Conservation (phyloP, 2,329 filamentous ascomycete genomes). For the Epicoccum sorghinum region DNA sequence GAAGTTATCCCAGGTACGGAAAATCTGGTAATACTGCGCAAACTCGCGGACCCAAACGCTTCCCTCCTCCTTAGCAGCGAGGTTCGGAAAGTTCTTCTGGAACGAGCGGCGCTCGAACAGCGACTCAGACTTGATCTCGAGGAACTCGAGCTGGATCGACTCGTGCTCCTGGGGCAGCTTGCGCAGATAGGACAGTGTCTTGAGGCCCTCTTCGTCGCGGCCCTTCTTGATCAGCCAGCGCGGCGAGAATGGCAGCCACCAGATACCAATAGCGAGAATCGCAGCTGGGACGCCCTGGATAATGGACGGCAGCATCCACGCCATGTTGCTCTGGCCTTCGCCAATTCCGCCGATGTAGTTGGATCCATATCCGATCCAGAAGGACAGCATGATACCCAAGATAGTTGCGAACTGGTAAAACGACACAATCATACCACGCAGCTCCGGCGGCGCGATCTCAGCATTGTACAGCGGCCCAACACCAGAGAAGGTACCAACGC, state of each 20-base stretch:
- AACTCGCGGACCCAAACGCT: slow-evolving; percentile 55
- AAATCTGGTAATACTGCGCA: slow-evolving; percentile 58
- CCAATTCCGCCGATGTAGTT: slow-evolving; percentile 53
- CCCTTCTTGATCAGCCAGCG: slow-evolving; percentile 37
- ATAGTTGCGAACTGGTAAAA: slow-evolving; percentile 41
- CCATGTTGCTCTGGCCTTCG: slow-evolving; percentile 33
- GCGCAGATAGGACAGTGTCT: slow-evolving; percentile 36
- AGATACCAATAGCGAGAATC: slow-evolving; percentile 33
- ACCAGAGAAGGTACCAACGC: slow-evolving; percentile 56
- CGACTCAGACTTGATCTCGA: slow-evolving; percentile 56
- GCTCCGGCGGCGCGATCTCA: slow-evolving; percentile 35
- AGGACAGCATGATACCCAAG: slow-evolving; percentile 40
- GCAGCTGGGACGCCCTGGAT: slow-evolving; percentile 36
- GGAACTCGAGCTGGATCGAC: slow-evolving; percentile 52
- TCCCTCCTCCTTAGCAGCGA: slow-evolving; percentile 50
- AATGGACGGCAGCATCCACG: slow-evolving; percentile 35
- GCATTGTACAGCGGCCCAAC: slow-evolving; percentile 57
- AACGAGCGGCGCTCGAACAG: slow-evolving; percentile 53
- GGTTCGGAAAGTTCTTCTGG: slow-evolving; percentile 53
- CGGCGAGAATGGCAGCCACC: slow-evolving; percentile 35
- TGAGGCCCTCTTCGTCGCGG: slow-evolving; percentile 31
- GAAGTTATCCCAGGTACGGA: slow-evolving; percentile 58
- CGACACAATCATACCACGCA: slow-evolving; percentile 37
- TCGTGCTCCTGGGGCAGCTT: slow-evolving; percentile 39
- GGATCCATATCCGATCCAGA: slow-evolving; percentile 40